Evolutionary conservation across 2,329 filamentous ascomycete genomes (phyloP).

Genomic region (Venturiaceae sp.): DNA sequence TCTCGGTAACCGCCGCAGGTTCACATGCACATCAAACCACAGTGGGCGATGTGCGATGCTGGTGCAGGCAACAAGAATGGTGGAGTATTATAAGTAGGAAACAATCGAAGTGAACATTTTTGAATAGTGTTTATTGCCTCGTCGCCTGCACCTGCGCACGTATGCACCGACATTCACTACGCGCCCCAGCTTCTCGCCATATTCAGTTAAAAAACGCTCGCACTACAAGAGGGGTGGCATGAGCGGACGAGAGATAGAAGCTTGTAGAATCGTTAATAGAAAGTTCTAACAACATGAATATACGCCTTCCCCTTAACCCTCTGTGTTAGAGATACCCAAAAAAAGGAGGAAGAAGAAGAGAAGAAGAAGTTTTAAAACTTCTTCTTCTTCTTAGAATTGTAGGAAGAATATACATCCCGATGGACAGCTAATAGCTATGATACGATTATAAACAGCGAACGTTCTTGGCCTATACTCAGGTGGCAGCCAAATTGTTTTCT

Average conservation of each 20-base stretch:
- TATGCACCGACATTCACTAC: too few species aligned
- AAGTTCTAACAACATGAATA: not conserved
- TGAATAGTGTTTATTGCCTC: too few species aligned
- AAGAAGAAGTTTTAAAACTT: not conserved
- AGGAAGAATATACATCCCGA: not conserved
- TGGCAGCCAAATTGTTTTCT: not conserved
- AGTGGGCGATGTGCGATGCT: too few species aligned
- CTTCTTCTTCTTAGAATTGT: not conserved
- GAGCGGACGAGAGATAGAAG: not conserved
- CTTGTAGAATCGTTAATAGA: not conserved
- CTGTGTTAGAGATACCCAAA: not conserved
- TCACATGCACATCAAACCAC: too few species aligned
- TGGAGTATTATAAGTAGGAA: too few species aligned
- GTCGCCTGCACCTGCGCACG: too few species aligned
- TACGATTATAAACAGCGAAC: not conserved
- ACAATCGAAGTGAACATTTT: too few species aligned
- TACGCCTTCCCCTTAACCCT: not conserved
- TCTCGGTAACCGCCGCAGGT: too few species aligned
- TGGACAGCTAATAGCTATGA: not conserved
- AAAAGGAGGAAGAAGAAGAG: not conserved
- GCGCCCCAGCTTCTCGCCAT: too few species aligned
- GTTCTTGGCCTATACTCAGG: not conserved
- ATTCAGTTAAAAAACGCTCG: too few species aligned
- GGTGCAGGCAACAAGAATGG: too few species aligned
- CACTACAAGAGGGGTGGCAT: too few species aligned